These are phyloP conservation scores for Isabelozyma heimii DNA, from an alignment of 805 yeast genomes.

Conservation along the genomic window DNA sequence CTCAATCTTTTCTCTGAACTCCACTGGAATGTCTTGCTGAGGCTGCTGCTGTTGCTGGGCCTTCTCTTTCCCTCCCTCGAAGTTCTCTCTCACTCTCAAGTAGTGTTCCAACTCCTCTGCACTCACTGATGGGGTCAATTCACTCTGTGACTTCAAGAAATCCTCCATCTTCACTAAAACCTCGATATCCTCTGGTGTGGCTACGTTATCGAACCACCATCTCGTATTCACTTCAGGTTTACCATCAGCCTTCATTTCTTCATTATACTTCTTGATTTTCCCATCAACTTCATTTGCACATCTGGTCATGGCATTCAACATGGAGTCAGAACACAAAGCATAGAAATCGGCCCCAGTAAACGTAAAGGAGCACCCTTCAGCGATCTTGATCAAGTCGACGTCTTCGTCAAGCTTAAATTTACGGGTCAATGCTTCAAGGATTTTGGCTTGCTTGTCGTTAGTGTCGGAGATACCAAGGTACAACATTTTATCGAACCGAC, in stretches of 20 bases:
- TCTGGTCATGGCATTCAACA: slow-evolving; percentile 94
- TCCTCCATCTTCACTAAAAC: slow-evolving; percentile 72
- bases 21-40: background rate
- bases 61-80: slow-evolving; percentile 64
- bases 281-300: slow-evolving; percentile 74
- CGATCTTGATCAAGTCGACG: slow-evolving; percentile 58
- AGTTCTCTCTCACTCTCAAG: slow-evolving; percentile 69
- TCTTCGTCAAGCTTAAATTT: slow-evolving; percentile 64
- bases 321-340: slow-evolving; percentile 92
- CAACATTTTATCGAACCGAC: slow-evolving; percentile 92
- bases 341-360: slow-evolving; percentile 98
- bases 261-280: slow-evolving; percentile 55
- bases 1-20: slow-evolving; percentile 3
- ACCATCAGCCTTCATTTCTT: slow-evolving; percentile 20
- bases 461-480: slow-evolving; percentile 93
- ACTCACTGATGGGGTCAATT: slow-evolving; percentile 81
- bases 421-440: slow-evolving; percentile 83
- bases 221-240: slow-evolving; percentile 56
- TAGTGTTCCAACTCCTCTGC: slow-evolving; percentile 85
- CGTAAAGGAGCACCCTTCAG: slow-evolving; percentile 77
- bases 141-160: slow-evolving; percentile 70
- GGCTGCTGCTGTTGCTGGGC: slow-evolving; percentile 10
- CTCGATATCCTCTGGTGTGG: slow-evolving; percentile 60
- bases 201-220: slow-evolving; percentile 88
- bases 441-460: slow-evolving; percentile 80